Evolutionary conservation across 2,329 filamentous ascomycete genomes (phyloP).

Genomic region (Colletotrichum tanaceti): DNA sequence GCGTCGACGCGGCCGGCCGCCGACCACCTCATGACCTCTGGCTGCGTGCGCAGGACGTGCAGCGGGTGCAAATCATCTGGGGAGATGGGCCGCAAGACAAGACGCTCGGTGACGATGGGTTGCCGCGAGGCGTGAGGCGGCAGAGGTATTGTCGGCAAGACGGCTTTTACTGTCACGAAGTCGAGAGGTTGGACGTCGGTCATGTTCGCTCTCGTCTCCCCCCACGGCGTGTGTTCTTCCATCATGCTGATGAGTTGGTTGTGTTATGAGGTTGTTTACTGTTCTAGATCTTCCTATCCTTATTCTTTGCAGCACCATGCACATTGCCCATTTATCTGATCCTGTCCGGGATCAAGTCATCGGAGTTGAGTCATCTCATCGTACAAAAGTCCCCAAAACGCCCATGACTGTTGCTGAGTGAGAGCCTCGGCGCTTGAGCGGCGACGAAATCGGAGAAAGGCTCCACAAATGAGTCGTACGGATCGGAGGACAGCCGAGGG

Average conservation of each 20-base stretch:
- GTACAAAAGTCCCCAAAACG: neutral
- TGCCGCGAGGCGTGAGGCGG: conserved; percentile 54
- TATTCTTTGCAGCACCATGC: neutral
- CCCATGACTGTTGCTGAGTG: neutral
- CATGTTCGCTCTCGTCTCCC: neutral
- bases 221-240: neutral
- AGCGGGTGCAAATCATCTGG: conserved; percentile 63
- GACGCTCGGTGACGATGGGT: conserved; percentile 61
- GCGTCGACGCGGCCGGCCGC: conserved; percentile 54
- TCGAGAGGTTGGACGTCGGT: conserved; percentile 37
- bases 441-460: neutral
- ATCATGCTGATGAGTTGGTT: neutral
- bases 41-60: conserved; percentile 65
- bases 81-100: conserved; percentile 64
- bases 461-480: conserved; percentile 5
- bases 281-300: neutral
- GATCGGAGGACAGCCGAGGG: conserved; percentile 5
- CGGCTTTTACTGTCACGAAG: conserved; percentile 60
- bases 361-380: conserved; percentile 3
- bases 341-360: neutral
- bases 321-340: neutral
- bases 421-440: neutral
- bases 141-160: conserved; percentile 56
- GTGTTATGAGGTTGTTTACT: neutral
- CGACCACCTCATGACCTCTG: conserved; percentile 73